A percentile compares a stretch with the other conserved stretches of the same genome.
Evolutionary conservation across 129 eudicot genomes (phyloP).

Genomic region (Tanacetum coccineum): DNA sequence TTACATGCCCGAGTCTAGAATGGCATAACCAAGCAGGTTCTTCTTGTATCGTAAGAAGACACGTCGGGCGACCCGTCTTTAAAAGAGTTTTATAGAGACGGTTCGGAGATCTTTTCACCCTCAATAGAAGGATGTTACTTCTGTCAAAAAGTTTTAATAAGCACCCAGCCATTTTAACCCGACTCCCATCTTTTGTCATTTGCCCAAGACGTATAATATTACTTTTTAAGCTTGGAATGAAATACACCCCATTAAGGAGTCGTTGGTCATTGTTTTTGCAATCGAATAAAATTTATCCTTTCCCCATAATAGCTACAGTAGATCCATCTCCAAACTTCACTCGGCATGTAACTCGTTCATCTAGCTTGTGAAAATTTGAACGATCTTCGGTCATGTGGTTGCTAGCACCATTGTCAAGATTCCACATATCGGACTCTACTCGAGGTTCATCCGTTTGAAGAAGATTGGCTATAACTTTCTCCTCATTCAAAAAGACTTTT

Average conservation of each 20-base stretch:
- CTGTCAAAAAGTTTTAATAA: neutral
- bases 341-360: neutral
- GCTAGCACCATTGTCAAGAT: neutral
- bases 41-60: neutral
- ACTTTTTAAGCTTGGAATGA: no score
- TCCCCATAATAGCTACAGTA: neutral
- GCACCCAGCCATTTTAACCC: no score
- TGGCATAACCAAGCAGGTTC: constrained; percentile 10
- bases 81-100: neutral
- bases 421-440: neutral
- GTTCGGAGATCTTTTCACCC: neutral
- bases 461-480: neutral
- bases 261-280: no score
- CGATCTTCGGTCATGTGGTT: neutral
- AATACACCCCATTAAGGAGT: no score
- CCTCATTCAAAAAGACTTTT: neutral
- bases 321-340: neutral
- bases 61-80: neutral
- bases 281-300: neutral
- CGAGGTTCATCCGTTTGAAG: neutral
- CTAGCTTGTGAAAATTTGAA: neutral
- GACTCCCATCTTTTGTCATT: no score
- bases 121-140: neutral
- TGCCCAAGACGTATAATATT: no score
- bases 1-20: constrained; percentile 3